Evolutionary conservation across 495 filamentous ascomycete species (phyloP).

Genomic region (Cudoniella acicularis): DNA sequence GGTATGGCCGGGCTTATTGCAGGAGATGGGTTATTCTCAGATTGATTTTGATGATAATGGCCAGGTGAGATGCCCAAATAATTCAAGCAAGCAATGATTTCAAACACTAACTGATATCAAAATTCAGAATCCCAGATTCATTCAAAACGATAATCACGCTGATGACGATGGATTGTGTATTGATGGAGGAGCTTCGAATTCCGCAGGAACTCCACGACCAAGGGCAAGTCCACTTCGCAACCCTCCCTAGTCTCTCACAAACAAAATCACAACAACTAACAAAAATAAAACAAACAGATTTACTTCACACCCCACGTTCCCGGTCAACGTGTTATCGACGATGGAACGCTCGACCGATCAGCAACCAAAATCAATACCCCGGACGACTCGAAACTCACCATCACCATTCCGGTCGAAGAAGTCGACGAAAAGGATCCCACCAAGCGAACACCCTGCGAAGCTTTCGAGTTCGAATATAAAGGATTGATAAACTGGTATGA

Average conservation of each 20-base stretch:
- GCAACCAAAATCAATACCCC: neutral
- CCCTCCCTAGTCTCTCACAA: neutral
- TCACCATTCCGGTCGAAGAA: neutral
- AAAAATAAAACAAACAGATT: neutral
- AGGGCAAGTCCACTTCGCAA: neutral
- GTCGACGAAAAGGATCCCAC: neutral
- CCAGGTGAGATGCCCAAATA: no score
- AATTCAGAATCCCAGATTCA: no score
- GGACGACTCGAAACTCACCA: neutral
- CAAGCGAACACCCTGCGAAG: neutral
- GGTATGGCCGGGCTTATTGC: no score
- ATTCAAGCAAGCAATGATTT: no score
- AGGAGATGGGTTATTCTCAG: no score
- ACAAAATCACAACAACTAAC: neutral
- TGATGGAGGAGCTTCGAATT: no score
- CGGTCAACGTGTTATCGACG: neutral
- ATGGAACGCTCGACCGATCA: neutral
- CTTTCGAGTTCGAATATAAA: neutral
- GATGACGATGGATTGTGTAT: no score
- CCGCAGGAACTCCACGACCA: no score
- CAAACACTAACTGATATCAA: no score
- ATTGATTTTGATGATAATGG: no score
- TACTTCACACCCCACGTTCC: neutral
- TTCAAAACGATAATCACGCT: no score
- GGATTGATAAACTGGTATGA: neutral